Evolutionary conservation across 2,329 filamentous ascomycete genomes (phyloP), one percentile per base, ranked within the genome.

Genomic region (Exophiala xenobiotica): DNA sequence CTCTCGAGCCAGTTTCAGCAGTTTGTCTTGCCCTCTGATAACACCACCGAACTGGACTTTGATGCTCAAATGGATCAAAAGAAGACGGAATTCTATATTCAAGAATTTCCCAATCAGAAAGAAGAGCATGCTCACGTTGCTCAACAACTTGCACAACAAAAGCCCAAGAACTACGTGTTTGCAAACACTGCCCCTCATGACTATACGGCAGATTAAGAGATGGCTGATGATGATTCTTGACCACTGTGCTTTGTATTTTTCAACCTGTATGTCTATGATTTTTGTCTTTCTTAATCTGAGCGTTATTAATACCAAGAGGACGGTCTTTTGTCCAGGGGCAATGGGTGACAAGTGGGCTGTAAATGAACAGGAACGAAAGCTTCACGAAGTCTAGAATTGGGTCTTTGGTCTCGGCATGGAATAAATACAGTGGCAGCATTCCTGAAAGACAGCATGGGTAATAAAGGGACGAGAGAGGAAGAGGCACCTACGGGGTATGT

Each of bases 21-120:
- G 19, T 54, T 50, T 20, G 38, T 56, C 27, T 40, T 58, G 27
- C 48, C 55, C 7, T 49, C 58, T 57, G 42, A 61, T 60, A 40
- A 59, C 57, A 54, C 44, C 16, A 46, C 51, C 2, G 51, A 57
- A 9, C 38, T 53, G 9, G 37, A 38, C 9, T 51, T 35, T 29
- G 43, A 47, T 26, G 41, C 47, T 49, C 49, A 51, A 29, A 59
- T 59, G 5, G 67, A 70, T 11, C 54, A 66, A 35, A 69, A 69
- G 60, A 62, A 61, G 29, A 65, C 66, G 1, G 69, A 74, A 55
- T 74, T 74, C 54, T 64, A 67, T 50, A 73, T 74, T 43, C 69
- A 71, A 43, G 72, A 74, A 52, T 75, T 72, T 52, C 67, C 70
- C 9, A 66, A 73, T 51, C 72, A 75, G 53, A 68, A 70, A 48